Conservation (phyloP, 805 yeast species). For the Metschnikowia lunata region DNA sequence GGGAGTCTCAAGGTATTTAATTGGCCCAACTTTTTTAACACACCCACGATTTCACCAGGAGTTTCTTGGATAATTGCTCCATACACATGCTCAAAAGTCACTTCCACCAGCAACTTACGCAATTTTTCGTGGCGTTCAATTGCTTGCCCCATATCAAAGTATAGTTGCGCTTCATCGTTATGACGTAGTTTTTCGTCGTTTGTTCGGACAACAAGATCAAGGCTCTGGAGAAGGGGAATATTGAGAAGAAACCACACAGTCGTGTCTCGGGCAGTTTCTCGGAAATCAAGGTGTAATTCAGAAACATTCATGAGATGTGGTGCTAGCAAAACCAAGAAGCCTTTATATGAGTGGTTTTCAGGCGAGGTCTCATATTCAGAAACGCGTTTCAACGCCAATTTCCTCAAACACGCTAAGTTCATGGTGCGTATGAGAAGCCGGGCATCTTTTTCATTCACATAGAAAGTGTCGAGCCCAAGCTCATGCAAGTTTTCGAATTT, state of each 20-base stretch:
- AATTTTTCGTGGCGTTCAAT: conserved; percentile 21
- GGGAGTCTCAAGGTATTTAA: conserved; percentile 41
- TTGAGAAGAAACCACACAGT: conserved; percentile 31
- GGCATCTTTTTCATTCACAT: conserved; percentile 23
- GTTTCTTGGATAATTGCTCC: conserved; percentile 28
- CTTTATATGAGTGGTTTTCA: conserved; percentile 2
- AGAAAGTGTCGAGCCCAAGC: conserved; percentile 23
- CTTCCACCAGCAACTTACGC: conserved; percentile 35
- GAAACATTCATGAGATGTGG: conserved; percentile 23
- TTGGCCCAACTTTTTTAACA: conserved; percentile 11
- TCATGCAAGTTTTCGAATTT: conserved; percentile 16
- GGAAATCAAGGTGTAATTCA: conserved; percentile 34
- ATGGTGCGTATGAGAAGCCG: conserved; percentile 16
- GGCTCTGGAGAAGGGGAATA: conserved; percentile 24
- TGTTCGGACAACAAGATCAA: conserved; percentile 41
- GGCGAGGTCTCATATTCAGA: conserved; percentile 25
- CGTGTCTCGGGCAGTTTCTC: conserved; percentile 40
- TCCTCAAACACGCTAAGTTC: conserved; percentile 19
- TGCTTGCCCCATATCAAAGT: conserved; percentile 17
- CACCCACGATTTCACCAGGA: conserved; percentile 12
- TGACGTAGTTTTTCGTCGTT: conserved; percentile 25
- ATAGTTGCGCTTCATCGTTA: conserved; percentile 5
- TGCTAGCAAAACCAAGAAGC: conserved; percentile 23
- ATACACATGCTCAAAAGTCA: conserved; percentile 35
- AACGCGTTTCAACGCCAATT: conserved; percentile 30